Percentiles rank a stretch among this genome's conserved stretches.
phyloP scores from a whole-genome alignment of 163 green algal genomes.

The Smithsoniella earleae region DNA sequence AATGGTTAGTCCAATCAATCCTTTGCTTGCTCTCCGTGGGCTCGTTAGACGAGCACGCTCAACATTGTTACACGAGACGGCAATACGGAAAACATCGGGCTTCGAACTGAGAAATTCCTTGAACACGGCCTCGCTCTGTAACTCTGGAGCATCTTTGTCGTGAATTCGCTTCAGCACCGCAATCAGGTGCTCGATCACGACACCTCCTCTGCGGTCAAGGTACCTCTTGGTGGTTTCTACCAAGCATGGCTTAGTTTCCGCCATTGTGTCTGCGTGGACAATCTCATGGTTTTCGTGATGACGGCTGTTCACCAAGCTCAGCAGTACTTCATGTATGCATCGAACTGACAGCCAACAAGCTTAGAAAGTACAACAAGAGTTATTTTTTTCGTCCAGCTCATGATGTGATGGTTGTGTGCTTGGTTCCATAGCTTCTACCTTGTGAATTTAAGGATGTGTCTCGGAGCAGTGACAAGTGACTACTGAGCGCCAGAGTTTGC shows the following conservation, averaged over 20 bases:
- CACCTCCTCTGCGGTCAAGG: neutral
- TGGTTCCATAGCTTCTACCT: neutral
- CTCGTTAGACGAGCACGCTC: conserved; percentile 15
- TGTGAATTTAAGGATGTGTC: neutral
- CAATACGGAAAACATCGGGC: conserved; percentile 15
- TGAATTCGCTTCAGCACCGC: conserved; percentile 16
- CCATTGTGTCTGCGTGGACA: neutral
- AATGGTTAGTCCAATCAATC: conserved; percentile 29
- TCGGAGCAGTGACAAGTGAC: too few relatives aligned
- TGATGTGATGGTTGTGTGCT: neutral
- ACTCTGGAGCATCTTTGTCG: conserved; percentile 21
- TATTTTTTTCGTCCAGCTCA: neutral
- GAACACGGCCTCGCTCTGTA: conserved; percentile 19
- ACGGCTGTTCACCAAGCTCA: neutral
- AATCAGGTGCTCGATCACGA: conserved; percentile 24
- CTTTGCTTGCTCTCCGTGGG: conserved; percentile 19
- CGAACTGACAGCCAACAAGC: neutral
- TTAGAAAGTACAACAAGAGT: too few relatives aligned
- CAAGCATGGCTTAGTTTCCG: neutral
- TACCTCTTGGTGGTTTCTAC: conserved; percentile 17
- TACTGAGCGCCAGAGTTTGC: too few relatives aligned
- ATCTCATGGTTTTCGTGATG: neutral
- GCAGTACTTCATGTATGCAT: neutral
- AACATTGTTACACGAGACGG: conserved; percentile 18
- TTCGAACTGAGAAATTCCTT: conserved; percentile 27